These are phyloP conservation scores for Nitzschia sp. DNA, from an alignment of 108 stramenopile species.

Conservation along the genomic window DNA sequence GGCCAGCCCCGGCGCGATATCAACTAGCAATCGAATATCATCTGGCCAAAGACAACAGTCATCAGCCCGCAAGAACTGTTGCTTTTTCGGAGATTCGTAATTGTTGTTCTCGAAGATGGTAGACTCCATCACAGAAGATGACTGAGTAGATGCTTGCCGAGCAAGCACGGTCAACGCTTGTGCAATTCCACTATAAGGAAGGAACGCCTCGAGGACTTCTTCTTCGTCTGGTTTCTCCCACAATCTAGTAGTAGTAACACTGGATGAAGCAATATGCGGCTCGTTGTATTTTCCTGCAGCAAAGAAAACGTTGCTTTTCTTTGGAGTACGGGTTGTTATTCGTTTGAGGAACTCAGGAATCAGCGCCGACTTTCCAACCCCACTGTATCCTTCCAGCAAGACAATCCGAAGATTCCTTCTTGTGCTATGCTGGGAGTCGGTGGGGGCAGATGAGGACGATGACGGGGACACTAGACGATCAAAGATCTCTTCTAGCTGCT, in stretches of 20 bases:
- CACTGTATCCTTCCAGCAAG: neutral
- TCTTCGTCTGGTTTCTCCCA: no score
- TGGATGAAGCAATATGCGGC: no score
- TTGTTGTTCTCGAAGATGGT: neutral
- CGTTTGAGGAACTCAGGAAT: neutral
- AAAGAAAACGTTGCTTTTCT: no score
- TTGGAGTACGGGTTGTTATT: no score
- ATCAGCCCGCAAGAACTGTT: neutral
- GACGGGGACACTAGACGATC: neutral
- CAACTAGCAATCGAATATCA: neutral
- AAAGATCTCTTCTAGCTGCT: constrained; percentile 38
- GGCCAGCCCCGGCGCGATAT: neutral
- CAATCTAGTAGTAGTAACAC: no score
- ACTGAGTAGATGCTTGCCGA: neutral
- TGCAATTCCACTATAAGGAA: neutral
- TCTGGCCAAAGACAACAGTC: neutral
- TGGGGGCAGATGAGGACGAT: neutral
- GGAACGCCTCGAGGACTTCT: no score
- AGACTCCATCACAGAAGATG: neutral
- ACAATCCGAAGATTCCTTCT: neutral
- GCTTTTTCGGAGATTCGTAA: neutral
- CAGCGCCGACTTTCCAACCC: neutral
- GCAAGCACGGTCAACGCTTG: neutral
- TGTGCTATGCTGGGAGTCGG: neutral
- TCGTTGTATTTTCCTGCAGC: neutral